Conservation (phyloP, 2,329 filamentous ascomycete species). For the Diaporthe eres region DNA sequence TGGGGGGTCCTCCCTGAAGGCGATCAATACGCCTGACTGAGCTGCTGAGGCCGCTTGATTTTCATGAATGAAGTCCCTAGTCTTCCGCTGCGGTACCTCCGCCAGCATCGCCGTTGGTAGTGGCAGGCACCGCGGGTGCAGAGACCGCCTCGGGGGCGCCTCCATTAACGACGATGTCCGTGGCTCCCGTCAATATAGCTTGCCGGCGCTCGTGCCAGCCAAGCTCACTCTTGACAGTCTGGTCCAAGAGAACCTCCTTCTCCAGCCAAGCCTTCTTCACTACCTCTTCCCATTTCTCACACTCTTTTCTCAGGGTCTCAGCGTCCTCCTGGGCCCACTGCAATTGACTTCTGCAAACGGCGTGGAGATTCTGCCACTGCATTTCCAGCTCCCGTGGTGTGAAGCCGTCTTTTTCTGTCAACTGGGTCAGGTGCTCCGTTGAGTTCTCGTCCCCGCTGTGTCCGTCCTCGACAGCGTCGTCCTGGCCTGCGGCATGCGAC, state of each 20-base stretch:
- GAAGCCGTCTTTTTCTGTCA: constrained; percentile 74
- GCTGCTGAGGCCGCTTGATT: neutral
- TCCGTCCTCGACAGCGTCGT: constrained; percentile 62
- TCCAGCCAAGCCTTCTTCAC: constrained; percentile 82
- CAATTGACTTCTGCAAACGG: constrained; percentile 78
- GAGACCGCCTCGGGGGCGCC: constrained; percentile 31
- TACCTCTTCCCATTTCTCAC: constrained; percentile 74
- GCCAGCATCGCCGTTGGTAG: constrained; percentile 30
- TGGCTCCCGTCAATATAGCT: constrained; percentile 65
- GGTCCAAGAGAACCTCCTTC: constrained; percentile 84
- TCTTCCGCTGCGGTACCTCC: constrained; percentile 17
- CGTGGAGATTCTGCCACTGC: constrained; percentile 71
- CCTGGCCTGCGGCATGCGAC: constrained; percentile 69
- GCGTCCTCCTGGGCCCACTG: constrained; percentile 80
- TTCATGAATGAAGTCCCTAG: neutral
- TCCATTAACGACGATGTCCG: constrained; percentile 58
- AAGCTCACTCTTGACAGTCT: constrained; percentile 76
- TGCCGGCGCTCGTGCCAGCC: constrained; percentile 74
- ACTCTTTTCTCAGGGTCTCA: constrained; percentile 74
- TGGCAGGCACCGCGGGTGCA: constrained; percentile 5
- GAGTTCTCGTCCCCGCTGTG: constrained; percentile 68
- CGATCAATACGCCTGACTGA: neutral
- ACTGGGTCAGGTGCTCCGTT: constrained; percentile 70
- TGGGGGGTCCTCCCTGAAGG: too few species aligned
- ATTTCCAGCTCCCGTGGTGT: constrained; percentile 74